These are phyloP conservation scores for Suillus variegatus DNA, from an alignment of 768 basidiomycete species.

Conservation along the genomic window DNA sequence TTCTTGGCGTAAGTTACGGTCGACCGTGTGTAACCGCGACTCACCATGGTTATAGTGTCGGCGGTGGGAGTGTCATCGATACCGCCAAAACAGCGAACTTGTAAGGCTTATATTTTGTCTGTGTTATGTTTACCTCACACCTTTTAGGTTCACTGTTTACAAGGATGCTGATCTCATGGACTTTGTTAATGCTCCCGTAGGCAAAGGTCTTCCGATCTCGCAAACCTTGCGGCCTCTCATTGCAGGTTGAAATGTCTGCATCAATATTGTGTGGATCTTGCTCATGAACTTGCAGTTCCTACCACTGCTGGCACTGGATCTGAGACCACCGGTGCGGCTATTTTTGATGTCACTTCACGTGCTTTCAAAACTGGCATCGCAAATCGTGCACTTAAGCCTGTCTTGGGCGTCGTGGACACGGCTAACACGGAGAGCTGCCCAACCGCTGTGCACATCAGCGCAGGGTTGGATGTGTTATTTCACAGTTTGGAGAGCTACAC, in stretches of 20 bases:
- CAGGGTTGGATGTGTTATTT: conserved; percentile 96
- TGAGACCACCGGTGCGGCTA: conserved; percentile 94
- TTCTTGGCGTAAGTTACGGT: conserved; percentile 72
- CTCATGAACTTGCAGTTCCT: conserved; percentile 44
- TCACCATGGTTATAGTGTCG: conserved; percentile 52
- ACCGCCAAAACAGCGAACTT: conserved; percentile 95
- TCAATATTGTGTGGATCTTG: not conserved
- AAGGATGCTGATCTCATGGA: conserved; percentile 92
- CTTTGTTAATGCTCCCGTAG: conserved; percentile 95
- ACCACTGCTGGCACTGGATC: conserved; percentile 89
- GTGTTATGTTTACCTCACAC: conserved; percentile 8
- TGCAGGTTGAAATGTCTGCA: conserved; percentile 49
- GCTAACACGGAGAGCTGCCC: conserved; percentile 91
- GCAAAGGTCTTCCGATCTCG: conserved; percentile 84
- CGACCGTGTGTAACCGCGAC: conserved; percentile 2
- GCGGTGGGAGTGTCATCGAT: conserved; percentile 95
- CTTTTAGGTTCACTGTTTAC: conserved; percentile 79
- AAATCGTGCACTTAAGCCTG: conserved; percentile 86
- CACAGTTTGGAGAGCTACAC: conserved; percentile 95
- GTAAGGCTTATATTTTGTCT: conserved; percentile 35
- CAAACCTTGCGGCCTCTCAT: conserved; percentile 80
- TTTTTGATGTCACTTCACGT: conserved; percentile 88
- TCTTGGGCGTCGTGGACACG: conserved; percentile 85
- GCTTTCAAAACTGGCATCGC: conserved; percentile 98
- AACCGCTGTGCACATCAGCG: conserved; percentile 87